Evolutionary conservation across 2,329 filamentous ascomycete genomes (phyloP).

Genomic region (Penicillium sp.): DNA sequence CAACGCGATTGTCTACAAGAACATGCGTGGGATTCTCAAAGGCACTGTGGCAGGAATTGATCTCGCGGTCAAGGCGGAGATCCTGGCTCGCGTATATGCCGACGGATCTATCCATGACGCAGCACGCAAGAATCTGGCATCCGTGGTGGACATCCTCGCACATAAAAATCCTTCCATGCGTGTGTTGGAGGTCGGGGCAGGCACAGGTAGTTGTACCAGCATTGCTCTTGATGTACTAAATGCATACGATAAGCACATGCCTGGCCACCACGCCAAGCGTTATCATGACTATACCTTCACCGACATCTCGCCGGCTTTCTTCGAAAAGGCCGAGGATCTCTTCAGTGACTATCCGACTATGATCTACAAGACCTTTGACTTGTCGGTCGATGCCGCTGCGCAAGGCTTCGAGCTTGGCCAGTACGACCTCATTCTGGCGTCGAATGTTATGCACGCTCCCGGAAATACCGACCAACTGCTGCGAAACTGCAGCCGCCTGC

Average conservation of each 20-base stretch:
- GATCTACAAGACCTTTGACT: background rate
- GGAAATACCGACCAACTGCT: background rate
- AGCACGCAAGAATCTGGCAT: background rate
- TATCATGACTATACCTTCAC: background rate
- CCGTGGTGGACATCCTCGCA: background rate
- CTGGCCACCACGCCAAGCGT: background rate
- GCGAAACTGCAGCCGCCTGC: background rate
- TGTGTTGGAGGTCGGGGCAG: constrained; percentile 10
- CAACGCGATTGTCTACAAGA: background rate
- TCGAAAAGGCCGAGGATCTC: background rate
- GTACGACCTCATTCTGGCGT: background rate
- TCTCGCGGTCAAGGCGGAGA: background rate
- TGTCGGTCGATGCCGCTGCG: background rate
- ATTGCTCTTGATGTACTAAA: background rate
- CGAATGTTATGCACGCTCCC: background rate
- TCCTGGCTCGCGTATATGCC: constrained; percentile 2
- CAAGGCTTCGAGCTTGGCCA: background rate
- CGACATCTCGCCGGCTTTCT: background rate
- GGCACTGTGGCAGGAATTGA: background rate
- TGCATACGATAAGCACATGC: background rate
- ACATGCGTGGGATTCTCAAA: background rate
- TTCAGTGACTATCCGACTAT: background rate
- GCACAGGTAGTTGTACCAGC: constrained; percentile 8
- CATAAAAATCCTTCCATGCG: constrained; percentile 2
- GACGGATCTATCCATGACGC: background rate